Evolutionary conservation across 108 stramenopile species (phyloP).

Genomic region (Discostella pseudostelligera): DNA sequence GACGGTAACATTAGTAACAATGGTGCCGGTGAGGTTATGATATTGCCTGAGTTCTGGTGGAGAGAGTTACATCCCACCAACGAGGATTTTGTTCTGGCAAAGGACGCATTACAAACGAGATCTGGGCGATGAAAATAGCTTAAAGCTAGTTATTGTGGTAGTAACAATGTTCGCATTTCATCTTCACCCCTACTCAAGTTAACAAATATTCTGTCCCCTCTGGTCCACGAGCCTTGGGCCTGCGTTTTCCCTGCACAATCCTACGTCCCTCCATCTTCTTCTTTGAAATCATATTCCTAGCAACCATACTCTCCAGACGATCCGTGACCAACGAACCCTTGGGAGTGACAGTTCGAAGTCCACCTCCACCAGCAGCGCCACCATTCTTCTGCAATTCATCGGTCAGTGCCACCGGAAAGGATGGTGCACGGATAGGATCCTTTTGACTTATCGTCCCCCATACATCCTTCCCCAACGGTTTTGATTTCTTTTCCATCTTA

Average conservation of each 20-base stretch:
- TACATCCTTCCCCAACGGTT: constrained; percentile 56
- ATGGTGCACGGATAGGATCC: constrained; percentile 71
- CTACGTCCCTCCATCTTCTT: constrained; percentile 55
- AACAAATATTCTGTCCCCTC: constrained; percentile 51
- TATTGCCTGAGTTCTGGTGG: constrained; percentile 35
- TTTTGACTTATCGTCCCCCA: constrained; percentile 43
- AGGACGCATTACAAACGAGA: constrained; percentile 3
- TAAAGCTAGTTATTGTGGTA: neutral
- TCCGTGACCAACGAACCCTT: constrained; percentile 82
- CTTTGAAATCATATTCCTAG: constrained; percentile 72
- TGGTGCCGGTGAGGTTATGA: neutral
- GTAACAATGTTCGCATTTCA: neutral
- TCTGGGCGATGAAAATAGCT: neutral
- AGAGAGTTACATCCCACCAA: constrained; percentile 29
- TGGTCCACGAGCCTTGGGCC: constrained; percentile 41
- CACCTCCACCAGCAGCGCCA: constrained; percentile 1
- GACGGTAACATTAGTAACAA: neutral
- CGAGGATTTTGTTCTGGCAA: constrained; percentile 23
- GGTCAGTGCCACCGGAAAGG: constrained; percentile 78
- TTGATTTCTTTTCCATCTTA: constrained; percentile 31
- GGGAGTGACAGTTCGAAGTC: constrained; percentile 70
- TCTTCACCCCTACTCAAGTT: constrained; percentile 7
- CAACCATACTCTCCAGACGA: constrained; percentile 71
- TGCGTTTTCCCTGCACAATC: constrained; percentile 68
- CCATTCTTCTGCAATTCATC: constrained; percentile 46